Percentiles rank a stretch among this genome's conserved stretches.
phyloP scores from a whole-genome alignment of 148 eudicot species.

The Vaccinium vitisidaea region DNA sequence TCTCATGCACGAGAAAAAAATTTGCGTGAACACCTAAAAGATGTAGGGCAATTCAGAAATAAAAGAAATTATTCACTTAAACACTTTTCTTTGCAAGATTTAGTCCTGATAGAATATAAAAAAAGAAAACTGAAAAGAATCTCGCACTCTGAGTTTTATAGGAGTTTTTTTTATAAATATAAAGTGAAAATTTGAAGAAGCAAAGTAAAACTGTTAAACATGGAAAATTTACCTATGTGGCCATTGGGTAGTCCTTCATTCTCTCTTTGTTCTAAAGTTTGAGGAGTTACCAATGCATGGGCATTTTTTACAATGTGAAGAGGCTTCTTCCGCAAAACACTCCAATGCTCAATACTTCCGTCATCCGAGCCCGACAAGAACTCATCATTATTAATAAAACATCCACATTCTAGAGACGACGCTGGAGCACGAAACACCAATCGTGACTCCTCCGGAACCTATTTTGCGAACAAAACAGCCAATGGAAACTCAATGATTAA shows the following conservation, averaged over 20 bases:
- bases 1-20: not conserved
- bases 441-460: slow-evolving; percentile 95
- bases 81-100: not conserved
- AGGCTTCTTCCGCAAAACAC: slow-evolving; percentile 71
- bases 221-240: slow-evolving; percentile 44
- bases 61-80: not conserved
- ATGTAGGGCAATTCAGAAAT: not conserved
- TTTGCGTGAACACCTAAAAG: not conserved
- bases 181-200: not conserved
- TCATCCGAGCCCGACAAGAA: slow-evolving; percentile 94
- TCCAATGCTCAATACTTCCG: slow-evolving; percentile 97
- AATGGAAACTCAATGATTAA: not conserved
- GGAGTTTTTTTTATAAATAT: not conserved
- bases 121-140: not conserved
- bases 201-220: not conserved
- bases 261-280: slow-evolving; percentile 30
- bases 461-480: slow-evolving; percentile 12
- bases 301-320: slow-evolving; percentile 83
- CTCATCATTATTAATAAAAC: slow-evolving; percentile 79
- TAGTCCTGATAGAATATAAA: not conserved
- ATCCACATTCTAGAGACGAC: slow-evolving; percentile 79
- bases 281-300: slow-evolving; percentile 40
- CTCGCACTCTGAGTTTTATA: not conserved
- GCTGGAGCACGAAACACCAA: slow-evolving; percentile 81
- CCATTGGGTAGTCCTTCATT: slow-evolving; percentile 56